Evolutionary conservation across 176 grass and related monocot species (phyloP).

Genomic region (Elaeis guineensis): DNA sequence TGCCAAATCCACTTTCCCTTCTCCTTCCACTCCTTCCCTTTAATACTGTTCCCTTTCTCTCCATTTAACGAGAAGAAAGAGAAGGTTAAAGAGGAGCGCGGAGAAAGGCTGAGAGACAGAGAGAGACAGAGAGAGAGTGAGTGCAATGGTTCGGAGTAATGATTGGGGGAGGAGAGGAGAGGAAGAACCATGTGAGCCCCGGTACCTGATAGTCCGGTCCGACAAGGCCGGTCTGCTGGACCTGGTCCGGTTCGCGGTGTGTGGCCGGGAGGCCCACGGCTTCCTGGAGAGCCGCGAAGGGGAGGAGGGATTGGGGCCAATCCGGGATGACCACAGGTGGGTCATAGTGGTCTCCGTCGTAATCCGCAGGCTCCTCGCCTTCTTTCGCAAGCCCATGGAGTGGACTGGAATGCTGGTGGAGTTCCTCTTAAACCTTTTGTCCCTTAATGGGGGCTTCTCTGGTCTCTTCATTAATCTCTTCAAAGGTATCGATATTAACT

Average conservation of each 20-base stretch:
- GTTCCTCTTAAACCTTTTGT: slow-evolving; percentile 29
- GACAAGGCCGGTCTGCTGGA: slow-evolving; percentile 7
- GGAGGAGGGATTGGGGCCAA: background rate
- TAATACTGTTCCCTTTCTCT: no score
- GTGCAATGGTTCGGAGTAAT: no score
- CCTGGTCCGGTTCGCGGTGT: slow-evolving; percentile 13
- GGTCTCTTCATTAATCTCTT: slow-evolving; percentile 21
- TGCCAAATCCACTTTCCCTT: no score
- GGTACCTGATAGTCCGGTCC: slow-evolving; percentile 22
- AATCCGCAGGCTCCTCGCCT: slow-evolving; percentile 17
- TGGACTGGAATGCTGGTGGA: slow-evolving; percentile 14
- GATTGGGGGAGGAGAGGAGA: no score
- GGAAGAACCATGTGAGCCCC: background rate
- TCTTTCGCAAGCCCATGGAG: slow-evolving; percentile 26
- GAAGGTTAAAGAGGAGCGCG: no score
- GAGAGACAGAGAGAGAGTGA: no score
- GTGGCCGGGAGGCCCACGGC: slow-evolving; percentile 1
- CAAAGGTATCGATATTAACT: background rate
- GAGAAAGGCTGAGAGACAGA: no score
- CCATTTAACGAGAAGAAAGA: no score
- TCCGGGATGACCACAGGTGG: slow-evolving; percentile 14
- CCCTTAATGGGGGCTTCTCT: slow-evolving; percentile 17
- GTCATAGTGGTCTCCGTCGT: slow-evolving; percentile 32
- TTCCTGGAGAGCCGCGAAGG: slow-evolving; percentile 4
- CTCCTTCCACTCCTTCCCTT: no score